Evolutionary conservation across 2,329 filamentous ascomycete genomes (phyloP).

Genomic region (Cercospora sojina): DNA sequence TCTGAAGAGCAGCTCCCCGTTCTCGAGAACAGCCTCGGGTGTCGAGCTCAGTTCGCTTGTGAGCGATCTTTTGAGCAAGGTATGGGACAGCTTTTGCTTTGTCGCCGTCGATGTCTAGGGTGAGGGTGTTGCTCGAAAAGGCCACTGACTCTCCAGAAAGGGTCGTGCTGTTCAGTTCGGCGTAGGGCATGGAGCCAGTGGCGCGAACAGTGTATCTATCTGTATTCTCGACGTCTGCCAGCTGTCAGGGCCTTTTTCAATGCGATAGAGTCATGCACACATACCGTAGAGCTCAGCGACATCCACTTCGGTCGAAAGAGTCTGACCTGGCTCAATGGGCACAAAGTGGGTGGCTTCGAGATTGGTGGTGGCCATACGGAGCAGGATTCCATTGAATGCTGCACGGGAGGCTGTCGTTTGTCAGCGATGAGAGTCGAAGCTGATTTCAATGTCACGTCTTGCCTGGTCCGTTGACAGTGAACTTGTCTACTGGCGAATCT

Average conservation of each 20-base stretch:
- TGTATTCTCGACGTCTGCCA: conserved; percentile 45
- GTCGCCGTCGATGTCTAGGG: conserved; percentile 55
- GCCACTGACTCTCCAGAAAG: conserved; percentile 54
- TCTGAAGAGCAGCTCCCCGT: conserved; percentile 47
- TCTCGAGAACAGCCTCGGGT: conserved; percentile 54
- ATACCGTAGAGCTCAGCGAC: conserved; percentile 53
- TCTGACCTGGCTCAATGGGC: conserved; percentile 48
- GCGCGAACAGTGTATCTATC: conserved; percentile 59
- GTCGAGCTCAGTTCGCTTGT: conserved; percentile 55
- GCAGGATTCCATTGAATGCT: conserved; percentile 54
- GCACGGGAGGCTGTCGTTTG: conserved; percentile 20
- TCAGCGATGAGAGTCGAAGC: not conserved
- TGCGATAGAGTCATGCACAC: too few relatives aligned
- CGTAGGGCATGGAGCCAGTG: conserved; percentile 57
- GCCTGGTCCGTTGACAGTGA: conserved; percentile 27
- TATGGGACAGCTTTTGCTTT: conserved; percentile 18
- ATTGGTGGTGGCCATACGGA: conserved; percentile 48
- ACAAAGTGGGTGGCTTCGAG: conserved; percentile 54
- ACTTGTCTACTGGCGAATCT: conserved; percentile 31
- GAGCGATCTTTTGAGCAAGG: conserved; percentile 33
- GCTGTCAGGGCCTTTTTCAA: not conserved
- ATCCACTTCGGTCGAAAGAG: conserved; percentile 56
- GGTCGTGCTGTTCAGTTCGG: conserved; percentile 52
- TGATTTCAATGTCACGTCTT: not conserved
- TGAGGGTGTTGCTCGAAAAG: conserved; percentile 60